These are phyloP conservation scores for Euclidium syriacum DNA, from an alignment of 345 rosid genomes.

Conservation along the genomic window DNA sequence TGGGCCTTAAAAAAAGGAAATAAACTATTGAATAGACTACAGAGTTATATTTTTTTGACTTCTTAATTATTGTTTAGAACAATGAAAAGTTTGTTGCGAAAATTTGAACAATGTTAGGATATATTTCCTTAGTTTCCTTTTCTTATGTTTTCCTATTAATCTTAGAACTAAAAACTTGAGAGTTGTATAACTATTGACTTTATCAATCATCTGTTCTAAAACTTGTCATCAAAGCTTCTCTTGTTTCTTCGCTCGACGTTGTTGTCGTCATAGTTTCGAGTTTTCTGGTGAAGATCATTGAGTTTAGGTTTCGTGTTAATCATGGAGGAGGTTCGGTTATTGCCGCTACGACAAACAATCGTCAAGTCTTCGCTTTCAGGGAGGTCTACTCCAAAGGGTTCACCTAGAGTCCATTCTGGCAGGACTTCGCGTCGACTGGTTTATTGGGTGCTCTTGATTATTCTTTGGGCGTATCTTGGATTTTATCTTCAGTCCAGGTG, in stretches of 20 bases:
- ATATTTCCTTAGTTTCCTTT: too few relatives aligned
- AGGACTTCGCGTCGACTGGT: slow-evolving; percentile 70
- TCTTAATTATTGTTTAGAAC: too few relatives aligned
- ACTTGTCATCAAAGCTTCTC: too few relatives aligned
- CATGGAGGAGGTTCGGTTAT: slow-evolving; percentile 69
- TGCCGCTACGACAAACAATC: slow-evolving; percentile 51
- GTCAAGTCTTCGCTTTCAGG: slow-evolving; percentile 69
- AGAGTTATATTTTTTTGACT: too few relatives aligned
- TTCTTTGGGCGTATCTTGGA: slow-evolving; percentile 94
- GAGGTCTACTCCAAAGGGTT: slow-evolving; percentile 63
- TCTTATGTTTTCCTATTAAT: too few relatives aligned
- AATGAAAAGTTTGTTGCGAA: too few relatives aligned
- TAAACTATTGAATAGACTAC: not conserved
- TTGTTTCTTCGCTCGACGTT: too few relatives aligned
- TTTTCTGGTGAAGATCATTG: not conserved
- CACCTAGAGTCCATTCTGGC: slow-evolving; percentile 63
- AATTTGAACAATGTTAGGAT: too few relatives aligned
- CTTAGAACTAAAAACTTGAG: too few relatives aligned
- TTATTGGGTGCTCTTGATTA: slow-evolving; percentile 88
- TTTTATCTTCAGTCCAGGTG: slow-evolving; percentile 93
- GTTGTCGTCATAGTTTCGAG: too few relatives aligned
- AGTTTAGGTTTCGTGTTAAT: slow-evolving; percentile 2
- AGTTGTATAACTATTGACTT: too few relatives aligned
- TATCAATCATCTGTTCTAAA: too few relatives aligned
- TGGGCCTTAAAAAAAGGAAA: not conserved